Evolutionary conservation across 108 stramenopile species (phyloP), one percentile per base, ranked within the genome.

Genomic region (Bacterosira constricta): DNA sequence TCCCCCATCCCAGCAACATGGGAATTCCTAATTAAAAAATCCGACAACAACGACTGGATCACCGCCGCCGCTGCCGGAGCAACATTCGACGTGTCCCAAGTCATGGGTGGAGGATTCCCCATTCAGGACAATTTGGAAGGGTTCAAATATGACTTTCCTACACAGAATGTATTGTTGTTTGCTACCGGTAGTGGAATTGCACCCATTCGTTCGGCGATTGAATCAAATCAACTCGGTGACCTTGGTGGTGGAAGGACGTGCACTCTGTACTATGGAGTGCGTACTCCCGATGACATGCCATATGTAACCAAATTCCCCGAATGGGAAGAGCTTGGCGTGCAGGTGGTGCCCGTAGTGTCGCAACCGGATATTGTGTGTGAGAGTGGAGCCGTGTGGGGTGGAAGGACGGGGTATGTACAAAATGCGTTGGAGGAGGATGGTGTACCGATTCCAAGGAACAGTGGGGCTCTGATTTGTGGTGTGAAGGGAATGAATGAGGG

Each of bases 131-230:
- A 94, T 44, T 60, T 95, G 18, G 91, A 92, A 26, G 82, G 86
- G 13, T 88, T 87, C 85, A 96, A 97, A 60, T 94, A 90, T 66
- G 97, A 96, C 74, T 97, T 95, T 54, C 94, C 97, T 42, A 83
- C 88, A 0, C 93, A 94, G 63, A 96, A 95, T 60, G 34, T 95
- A 2, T 59, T 97, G 4, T 69, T 97, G 32, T 88, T 96, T 45
- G 95, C 92, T 9, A 83, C 82, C 25, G 97, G 97, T 13, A 86
- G 79, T 63, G 96, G 96, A 12, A 91, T 97, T 63, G 95, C 97
- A 0, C 97, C 97, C 27, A 89, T 97, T 63, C 92, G 92, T 38
- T 90, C 97, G 23, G 93, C 93, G 6, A 94, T 96, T 66, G 97
- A 97, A 77, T 85, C 85, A 18, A 73, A 75, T 26, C 73, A 75